Evolutionary conservation across 2,329 filamentous ascomycete genomes (phyloP).

Genomic region (Colletotrichum cuscutae): DNA sequence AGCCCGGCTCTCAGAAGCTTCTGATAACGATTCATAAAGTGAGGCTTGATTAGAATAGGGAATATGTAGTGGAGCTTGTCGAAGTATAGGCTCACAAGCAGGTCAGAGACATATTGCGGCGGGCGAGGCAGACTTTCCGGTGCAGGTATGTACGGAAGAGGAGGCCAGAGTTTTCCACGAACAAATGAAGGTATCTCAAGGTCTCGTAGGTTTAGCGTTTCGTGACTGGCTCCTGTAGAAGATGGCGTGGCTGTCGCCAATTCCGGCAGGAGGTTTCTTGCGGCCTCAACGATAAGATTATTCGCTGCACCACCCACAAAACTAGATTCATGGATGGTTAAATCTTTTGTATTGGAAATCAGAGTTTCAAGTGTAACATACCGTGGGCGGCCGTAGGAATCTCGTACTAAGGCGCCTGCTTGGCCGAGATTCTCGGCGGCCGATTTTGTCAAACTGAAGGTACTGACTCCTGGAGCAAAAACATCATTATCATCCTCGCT

Average conservation of each 20-base stretch:
- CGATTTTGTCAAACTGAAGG: neutral
- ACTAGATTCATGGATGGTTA: neutral
- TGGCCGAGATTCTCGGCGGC: neutral
- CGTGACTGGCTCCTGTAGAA: neutral
- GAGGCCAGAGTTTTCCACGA: constrained; percentile 40
- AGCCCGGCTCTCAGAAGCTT: constrained; percentile 25
- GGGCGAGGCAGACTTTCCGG: constrained; percentile 40
- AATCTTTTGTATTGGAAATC: accelerated
- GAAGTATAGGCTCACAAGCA: constrained; percentile 42
- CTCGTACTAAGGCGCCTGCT: constrained; percentile 39
- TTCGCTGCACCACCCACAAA: constrained; percentile 41
- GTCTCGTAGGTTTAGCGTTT: constrained; percentile 8
- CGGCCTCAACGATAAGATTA: constrained; percentile 42
- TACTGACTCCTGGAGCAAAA: neutral
- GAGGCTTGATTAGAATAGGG: constrained; percentile 41
- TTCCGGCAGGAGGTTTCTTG: constrained; percentile 37
- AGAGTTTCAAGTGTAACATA: neutral
- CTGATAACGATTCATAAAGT: constrained; percentile 40
- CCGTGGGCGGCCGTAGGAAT: constrained; percentile 42
- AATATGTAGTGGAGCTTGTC: constrained; percentile 44
- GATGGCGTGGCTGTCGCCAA: neutral
- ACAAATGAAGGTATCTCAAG: constrained; percentile 43
- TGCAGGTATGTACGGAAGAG: constrained; percentile 40
- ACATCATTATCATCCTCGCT: neutral
- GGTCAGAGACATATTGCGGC: constrained; percentile 42